Evolutionary conservation across 2,329 filamentous ascomycete genomes (phyloP), one percentile per base, ranked within the genome.

Genomic region (Alternaria triticina): DNA sequence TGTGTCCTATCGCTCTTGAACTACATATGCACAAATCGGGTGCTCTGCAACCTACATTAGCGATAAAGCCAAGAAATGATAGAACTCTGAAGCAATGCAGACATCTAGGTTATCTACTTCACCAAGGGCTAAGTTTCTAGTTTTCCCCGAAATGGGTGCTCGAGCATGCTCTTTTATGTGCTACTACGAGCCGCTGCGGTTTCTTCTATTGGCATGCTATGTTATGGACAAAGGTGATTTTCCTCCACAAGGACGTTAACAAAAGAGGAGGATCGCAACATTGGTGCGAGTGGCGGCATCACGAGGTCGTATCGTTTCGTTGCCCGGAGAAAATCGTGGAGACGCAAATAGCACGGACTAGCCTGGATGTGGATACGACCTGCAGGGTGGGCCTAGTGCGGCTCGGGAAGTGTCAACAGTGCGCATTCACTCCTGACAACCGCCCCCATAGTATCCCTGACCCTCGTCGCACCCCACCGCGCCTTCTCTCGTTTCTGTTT

Each of bases 351-450:
- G 55, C 28, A 11, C 2, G 2, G 30, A 45, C 61, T 63, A 63
- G 51, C 15, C 57, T 17, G 11, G 20, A 60, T 51, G 36, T 23
- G n/a, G 30, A 47, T 20, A 58, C 22, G 55, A 30, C 40, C 23
- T 60, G 44, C 51, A 51, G 28, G 17, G 59, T 50, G 58, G 51
- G 33, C 15, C 58, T 61, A 65, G 65, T 65, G 59, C 57, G 58
- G 59, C 57, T 61, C 62, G 64, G 60, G 52, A 67, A 55, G 46
- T 54, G 52, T 54, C 59, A 62, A 62, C 54, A 58, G 59, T 64
- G 68, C 49, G 49, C 69, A 72, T 69, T 70, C 68, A 67, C 70
- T 70, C 75, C 68, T 75, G 71, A 74, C 75, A 76, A 77, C 74
- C 72, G 67, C 65, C 66, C 64, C 65, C 63, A 59, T 62, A 62